These are phyloP conservation scores for Bretschneidera sinensis DNA, from an alignment of 345 rosid genomes.

Conservation along the genomic window DNA sequence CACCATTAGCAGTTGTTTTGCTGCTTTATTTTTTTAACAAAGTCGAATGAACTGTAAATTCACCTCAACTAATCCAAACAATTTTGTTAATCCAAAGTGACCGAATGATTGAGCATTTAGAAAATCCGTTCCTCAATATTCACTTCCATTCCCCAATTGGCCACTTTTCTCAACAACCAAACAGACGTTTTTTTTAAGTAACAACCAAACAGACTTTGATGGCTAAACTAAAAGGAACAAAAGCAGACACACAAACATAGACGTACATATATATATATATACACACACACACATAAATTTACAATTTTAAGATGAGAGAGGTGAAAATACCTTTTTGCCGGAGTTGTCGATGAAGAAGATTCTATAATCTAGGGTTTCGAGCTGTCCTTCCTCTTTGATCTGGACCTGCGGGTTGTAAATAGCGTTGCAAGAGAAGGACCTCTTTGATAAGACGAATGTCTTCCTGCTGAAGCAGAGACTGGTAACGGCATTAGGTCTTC, in stretches of 20 bases:
- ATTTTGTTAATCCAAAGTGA: too few species aligned
- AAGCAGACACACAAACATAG: background rate
- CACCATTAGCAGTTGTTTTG: too few species aligned
- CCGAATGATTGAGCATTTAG: too few species aligned
- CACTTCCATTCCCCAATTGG: background rate
- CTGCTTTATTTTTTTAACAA: too few species aligned
- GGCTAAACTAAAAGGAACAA: background rate
- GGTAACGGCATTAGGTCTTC: slow-evolving; percentile 17
- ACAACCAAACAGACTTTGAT: background rate
- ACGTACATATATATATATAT: too few species aligned
- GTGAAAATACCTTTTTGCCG: slow-evolving; percentile 53
- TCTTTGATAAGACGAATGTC: slow-evolving; percentile 31
- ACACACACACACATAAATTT: background rate
- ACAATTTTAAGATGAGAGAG: background rate
- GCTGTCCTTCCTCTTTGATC: slow-evolving; percentile 66
- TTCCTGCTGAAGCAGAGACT: slow-evolving; percentile 25
- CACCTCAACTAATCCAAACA: too few species aligned
- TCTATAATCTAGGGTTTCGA: slow-evolving; percentile 75
- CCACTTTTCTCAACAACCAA: background rate
- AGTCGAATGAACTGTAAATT: too few species aligned
- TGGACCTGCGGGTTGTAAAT: slow-evolving; percentile 54
- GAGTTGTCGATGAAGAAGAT: slow-evolving; percentile 65
- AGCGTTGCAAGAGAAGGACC: slow-evolving; percentile 55
- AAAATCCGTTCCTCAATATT: background rate
- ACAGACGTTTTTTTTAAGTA: too few species aligned